Percentiles rank a stretch among this genome's conserved stretches.
phyloP scores from a whole-genome alignment of 495 filamentous ascomycete species.

The Aspergillus incahuasiensis region DNA sequence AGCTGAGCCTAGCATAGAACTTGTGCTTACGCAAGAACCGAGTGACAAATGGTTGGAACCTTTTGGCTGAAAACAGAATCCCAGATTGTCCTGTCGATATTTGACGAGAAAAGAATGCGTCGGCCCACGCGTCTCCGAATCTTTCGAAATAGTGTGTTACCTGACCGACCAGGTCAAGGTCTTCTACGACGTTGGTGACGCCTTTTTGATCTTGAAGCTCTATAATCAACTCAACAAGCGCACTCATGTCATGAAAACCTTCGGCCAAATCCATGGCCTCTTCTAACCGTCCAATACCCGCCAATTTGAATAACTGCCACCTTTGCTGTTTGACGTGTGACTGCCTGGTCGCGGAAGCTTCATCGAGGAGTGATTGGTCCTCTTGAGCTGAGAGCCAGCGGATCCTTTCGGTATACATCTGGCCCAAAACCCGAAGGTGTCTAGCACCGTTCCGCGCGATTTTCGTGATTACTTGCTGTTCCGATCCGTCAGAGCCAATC shows the following conservation, averaged over 20 bases:
- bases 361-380: constrained; percentile 40
- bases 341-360: constrained; percentile 44
- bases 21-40: constrained; percentile 66
- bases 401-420: constrained; percentile 56
- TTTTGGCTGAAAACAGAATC: constrained; percentile 58
- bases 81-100: constrained; percentile 61
- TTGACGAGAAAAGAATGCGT: constrained; percentile 71
- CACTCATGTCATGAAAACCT: constrained; percentile 63
- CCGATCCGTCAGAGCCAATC: constrained; percentile 27
- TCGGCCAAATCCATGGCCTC: constrained; percentile 70
- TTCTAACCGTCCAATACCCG: constrained; percentile 62
- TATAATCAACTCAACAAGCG: constrained; percentile 60
- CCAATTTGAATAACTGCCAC: constrained; percentile 56
- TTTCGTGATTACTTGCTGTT: constrained; percentile 35
- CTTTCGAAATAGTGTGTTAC: constrained; percentile 62
- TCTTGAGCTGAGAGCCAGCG: constrained; percentile 54
- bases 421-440: constrained; percentile 54
- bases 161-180: constrained; percentile 35
- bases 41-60: constrained; percentile 64
- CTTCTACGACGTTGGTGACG: constrained; percentile 12
- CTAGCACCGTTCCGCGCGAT: constrained; percentile 50
- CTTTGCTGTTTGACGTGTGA: constrained; percentile 51
- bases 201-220: constrained; percentile 41
- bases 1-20: constrained; percentile 70
- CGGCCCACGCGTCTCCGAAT: constrained; percentile 73